Conservation (phyloP, 2,329 filamentous ascomycete species). For the Penicillium sumatraense region DNA sequence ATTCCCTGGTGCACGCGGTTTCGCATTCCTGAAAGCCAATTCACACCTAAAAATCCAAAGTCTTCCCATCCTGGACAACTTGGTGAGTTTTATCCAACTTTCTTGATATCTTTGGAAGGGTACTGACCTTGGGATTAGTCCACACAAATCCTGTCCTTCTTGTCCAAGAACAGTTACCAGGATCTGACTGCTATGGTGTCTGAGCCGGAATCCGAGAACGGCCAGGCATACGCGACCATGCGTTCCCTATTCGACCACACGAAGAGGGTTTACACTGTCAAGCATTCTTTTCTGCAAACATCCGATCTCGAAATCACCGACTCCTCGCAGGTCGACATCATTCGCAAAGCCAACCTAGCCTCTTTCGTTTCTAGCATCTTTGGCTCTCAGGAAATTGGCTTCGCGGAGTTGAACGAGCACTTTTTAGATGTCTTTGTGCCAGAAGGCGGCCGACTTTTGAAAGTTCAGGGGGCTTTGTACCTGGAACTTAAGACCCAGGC, state of each 20-base stretch:
- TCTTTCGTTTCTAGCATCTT: constrained; percentile 69
- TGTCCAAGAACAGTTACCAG: constrained; percentile 61
- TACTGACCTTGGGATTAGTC: constrained; percentile 48
- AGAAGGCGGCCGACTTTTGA: constrained; percentile 60
- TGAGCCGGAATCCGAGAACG: constrained; percentile 59
- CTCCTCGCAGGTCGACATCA: constrained; percentile 59
- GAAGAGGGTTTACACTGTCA: constrained; percentile 63
- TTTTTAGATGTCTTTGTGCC: constrained; percentile 69
- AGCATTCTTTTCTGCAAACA: constrained; percentile 60
- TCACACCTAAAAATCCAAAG: constrained; percentile 61
- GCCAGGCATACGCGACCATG: constrained; percentile 65
- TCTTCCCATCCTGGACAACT: constrained; percentile 64
- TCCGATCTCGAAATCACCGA: constrained; percentile 58
- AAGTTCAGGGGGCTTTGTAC: constrained; percentile 64
- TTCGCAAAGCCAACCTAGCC: constrained; percentile 67
- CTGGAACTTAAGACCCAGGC: constrained; percentile 70
- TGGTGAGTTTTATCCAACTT: constrained; percentile 53
- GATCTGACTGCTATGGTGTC: constrained; percentile 63
- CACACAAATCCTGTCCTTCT: constrained; percentile 61
- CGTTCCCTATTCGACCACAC: constrained; percentile 67
- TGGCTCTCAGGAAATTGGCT: constrained; percentile 66
- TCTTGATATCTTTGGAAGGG: background rate
- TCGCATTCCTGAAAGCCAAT: constrained; percentile 48
- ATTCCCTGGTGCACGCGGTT: constrained; percentile 36
- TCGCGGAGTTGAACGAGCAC: constrained; percentile 65